These are phyloP conservation scores for Edaphochlamys debaryana DNA, from an alignment of 139 green algal species.

Conservation along the genomic window DNA sequence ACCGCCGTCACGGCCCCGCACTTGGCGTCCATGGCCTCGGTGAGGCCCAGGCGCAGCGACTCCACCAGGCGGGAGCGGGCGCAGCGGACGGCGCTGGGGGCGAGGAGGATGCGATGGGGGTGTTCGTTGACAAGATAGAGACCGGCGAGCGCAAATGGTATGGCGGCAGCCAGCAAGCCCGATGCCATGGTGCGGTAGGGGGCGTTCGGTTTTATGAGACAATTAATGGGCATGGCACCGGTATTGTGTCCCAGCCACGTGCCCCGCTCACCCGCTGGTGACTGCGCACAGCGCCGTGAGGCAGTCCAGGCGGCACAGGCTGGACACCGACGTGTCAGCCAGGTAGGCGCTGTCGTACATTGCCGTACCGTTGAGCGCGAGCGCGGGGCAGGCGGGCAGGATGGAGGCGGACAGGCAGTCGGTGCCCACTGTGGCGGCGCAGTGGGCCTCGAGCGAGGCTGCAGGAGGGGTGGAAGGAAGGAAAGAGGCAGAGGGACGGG, in stretches of 20 bases:
- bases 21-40: conserved; percentile 30
- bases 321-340: not conserved
- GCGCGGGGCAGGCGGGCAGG: conserved; percentile 48
- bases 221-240: too few relatives aligned
- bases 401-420: conserved; percentile 41
- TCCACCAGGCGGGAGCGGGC: not conserved
- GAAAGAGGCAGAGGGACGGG: not conserved
- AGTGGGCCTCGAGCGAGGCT: conserved; percentile 44
- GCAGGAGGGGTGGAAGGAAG: not conserved
- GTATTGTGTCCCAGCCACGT: too few relatives aligned
- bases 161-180: too few relatives aligned
- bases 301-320: conserved; percentile 45
- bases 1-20: conserved; percentile 10
- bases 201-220: too few relatives aligned
- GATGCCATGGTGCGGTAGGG: too few relatives aligned
- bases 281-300: conserved; percentile 32
- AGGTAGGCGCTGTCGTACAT: not conserved
- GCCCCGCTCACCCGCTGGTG: too few relatives aligned
- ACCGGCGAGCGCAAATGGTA: too few relatives aligned
- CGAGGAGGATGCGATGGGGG: too few relatives aligned
- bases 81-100: not conserved
- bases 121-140: too few relatives aligned
- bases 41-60: conserved; percentile 8
- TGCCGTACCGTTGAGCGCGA: not conserved
- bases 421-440: conserved; percentile 4